Evolutionary conservation across 2,329 filamentous ascomycete genomes (phyloP), one percentile per base, ranked within the genome.

Genomic region (Epichloe gansuensis): DNA sequence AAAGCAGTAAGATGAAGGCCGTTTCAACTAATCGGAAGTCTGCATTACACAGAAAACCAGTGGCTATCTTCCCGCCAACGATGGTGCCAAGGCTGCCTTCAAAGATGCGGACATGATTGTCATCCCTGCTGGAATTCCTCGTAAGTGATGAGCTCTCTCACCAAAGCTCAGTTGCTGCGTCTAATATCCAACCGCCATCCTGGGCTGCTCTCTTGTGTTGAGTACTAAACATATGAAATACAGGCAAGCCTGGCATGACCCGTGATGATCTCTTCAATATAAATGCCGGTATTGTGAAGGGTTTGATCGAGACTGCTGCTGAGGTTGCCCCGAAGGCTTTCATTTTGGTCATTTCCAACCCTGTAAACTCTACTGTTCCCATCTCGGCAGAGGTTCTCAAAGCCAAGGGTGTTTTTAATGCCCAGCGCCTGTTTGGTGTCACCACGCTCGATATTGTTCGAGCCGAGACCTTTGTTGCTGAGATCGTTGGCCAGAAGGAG

Each of bases 251-350:
- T 63, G 93, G 93, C 65, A 98, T 98, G 93, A 96, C 87, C 71
- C 89, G 93, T 75, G 93, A 98, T 65, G 93, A 97, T 68, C 87
- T 98, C 54, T 98, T 98, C 86, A 96, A 96, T 76, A 95, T 96
- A 79, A 98, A 98, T 71, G 93, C 93, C 55, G 88, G 90, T 64
- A 98, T 98, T 66, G 93, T 98, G 67, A 89, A 93, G 74, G 89
- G 88, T 62, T 80, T 98, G 60, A 85, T 94, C 63, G 86, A 95
- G 77, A 84, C 87, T 50, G 82, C 89, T 63, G 89, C 91, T 62
- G 84, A 96, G 68, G 82, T 85, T 66, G 84, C 84, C 68, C 93
- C 93, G 68, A 94, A 96, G 70, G 93, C 93, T 52, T 95, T 85
- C 74, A 82, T 95, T 68, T 83, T 97, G 59, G 84, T 98, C 76